phyloP scores from a whole-genome alignment of 116 monocot genomes.

The Zostera marina region DNA sequence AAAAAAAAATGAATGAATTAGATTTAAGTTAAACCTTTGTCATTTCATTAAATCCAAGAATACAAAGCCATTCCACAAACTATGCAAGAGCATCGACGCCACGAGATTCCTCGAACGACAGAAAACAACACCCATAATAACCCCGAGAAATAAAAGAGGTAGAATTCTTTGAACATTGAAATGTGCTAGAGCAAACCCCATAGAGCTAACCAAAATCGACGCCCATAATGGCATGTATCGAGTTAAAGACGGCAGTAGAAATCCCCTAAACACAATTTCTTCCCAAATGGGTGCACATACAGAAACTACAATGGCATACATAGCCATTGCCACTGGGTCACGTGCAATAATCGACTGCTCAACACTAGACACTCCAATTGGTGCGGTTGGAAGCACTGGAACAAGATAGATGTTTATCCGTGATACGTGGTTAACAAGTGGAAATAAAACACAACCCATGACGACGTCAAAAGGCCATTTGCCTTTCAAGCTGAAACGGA shows the following conservation, averaged over 20 bases:
- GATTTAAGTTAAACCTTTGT: constrained; percentile 5
- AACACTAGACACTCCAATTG: constrained; percentile 61
- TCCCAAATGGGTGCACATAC: constrained; percentile 93
- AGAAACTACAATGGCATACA: constrained; percentile 73
- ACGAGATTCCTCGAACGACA: constrained; percentile 66
- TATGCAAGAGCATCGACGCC: constrained; percentile 79
- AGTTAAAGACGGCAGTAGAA: constrained; percentile 80
- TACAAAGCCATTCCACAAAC: constrained; percentile 95
- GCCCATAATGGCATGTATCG: constrained; percentile 67
- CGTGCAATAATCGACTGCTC: constrained; percentile 92
- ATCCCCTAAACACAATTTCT: constrained; percentile 90
- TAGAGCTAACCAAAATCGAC: constrained; percentile 59
- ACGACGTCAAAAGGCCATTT: constrained; percentile 65
- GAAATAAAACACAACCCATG: constrained; percentile 71
- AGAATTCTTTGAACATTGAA: constrained; percentile 79
- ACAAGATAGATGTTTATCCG: constrained; percentile 59
- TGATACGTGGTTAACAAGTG: constrained; percentile 63
- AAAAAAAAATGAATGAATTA: too few relatives aligned
- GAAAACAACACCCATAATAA: constrained; percentile 86
- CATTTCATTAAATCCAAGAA: constrained; percentile 90
- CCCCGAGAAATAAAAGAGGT: constrained; percentile 78
- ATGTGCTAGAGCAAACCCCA: constrained; percentile 80
- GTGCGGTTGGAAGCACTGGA: constrained; percentile 27
- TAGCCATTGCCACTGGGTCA: constrained; percentile 84
- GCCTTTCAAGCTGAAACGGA: constrained; percentile 57